These are phyloP conservation scores for Brassica napus DNA, from an alignment of 345 rosid genomes.

Conservation along the genomic window DNA sequence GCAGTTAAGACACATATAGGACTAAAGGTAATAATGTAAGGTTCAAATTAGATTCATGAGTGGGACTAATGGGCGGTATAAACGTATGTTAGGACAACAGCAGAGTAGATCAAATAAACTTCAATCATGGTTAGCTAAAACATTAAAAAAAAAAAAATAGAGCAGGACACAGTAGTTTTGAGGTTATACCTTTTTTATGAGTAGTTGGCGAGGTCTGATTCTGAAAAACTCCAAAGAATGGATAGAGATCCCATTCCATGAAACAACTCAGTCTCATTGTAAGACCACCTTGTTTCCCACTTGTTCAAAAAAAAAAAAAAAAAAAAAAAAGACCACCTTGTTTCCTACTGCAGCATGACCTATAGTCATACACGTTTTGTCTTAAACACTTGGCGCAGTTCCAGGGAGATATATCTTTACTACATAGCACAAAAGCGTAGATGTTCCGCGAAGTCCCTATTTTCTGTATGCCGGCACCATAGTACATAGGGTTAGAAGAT, in stretches of 20 bases:
- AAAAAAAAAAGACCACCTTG: background rate
- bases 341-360: background rate
- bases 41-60: background rate
- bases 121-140: background rate
- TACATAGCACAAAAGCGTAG: background rate
- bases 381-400: background rate
- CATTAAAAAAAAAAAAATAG: background rate
- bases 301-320: too few relatives aligned
- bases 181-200: background rate
- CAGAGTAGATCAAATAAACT: background rate
- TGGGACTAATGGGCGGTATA: background rate
- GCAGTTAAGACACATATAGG: background rate
- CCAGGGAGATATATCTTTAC: constrained; percentile 3
- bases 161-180: background rate
- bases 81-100: background rate
- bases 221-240: background rate
- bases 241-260: background rate
- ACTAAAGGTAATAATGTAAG: background rate
- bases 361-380: background rate
- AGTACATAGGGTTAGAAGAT: background rate
- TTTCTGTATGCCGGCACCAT: background rate
- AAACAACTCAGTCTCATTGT: background rate
- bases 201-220: background rate
- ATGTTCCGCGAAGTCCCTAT: background rate
- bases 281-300: background rate